A percentile compares a stretch with the other conserved stretches of the same genome.
Evolutionary conservation across 23 red algal species (phyloP).

Genomic region (Agarophyton chilense): DNA sequence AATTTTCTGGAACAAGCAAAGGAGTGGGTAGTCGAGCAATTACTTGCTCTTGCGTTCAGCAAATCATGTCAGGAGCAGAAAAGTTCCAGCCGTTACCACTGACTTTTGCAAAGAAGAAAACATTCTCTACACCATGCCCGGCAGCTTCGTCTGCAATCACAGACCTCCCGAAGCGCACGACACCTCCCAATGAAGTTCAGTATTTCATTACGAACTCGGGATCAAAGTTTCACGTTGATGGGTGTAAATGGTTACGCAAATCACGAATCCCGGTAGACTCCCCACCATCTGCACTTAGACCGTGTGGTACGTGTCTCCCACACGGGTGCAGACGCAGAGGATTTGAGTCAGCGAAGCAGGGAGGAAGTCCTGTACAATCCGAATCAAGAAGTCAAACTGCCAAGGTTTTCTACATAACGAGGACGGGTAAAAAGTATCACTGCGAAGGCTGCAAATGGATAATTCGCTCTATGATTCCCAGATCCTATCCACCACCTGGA

Average conservation of each 20-base stretch:
- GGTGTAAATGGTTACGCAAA: neutral
- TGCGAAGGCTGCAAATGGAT: neutral
- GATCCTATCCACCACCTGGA: neutral
- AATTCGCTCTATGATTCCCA: neutral
- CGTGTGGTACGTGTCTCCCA: neutral
- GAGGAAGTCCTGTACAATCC: neutral
- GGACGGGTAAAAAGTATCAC: neutral
- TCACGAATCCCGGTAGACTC: neutral
- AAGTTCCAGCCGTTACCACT: neutral
- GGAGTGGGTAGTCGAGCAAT: neutral
- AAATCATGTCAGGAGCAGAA: neutral
- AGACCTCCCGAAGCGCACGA: neutral
- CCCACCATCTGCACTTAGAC: neutral
- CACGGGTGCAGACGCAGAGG: neutral
- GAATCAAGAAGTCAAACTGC: neutral
- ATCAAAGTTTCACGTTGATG: slow-evolving; percentile 11
- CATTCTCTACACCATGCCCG: neutral
- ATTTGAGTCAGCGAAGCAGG: neutral
- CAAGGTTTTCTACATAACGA: neutral
- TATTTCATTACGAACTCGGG: neutral
- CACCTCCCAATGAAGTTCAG: neutral
- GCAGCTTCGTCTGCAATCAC: neutral
- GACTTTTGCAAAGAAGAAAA: neutral
- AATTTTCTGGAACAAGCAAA: neutral
- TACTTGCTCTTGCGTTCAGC: neutral